A percentile compares a stretch with the other conserved stretches of the same genome.
phyloP scores from a whole-genome alignment of 139 green algal species.

The Tetradesmus lagerheimii region DNA sequence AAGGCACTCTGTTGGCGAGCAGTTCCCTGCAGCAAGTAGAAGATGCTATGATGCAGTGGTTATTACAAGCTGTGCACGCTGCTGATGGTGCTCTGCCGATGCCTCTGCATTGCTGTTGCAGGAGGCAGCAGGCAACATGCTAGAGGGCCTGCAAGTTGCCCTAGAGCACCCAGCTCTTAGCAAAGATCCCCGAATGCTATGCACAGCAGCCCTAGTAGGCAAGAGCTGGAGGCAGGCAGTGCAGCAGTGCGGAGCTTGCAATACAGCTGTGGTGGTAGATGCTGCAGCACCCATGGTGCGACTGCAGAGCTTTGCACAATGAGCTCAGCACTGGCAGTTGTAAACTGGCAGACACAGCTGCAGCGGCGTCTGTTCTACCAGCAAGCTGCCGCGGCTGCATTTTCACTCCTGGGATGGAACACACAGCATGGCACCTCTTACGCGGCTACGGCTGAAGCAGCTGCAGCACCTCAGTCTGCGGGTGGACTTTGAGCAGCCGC shows the following conservation, averaged over 20 bases:
- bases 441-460: neutral
- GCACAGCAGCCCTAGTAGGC: neutral
- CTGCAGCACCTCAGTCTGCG: neutral
- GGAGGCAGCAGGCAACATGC: neutral
- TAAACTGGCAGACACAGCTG: too few species aligned
- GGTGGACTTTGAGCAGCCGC: neutral
- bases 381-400: neutral
- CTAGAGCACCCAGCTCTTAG: neutral
- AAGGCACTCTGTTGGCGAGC: too few species aligned
- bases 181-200: neutral
- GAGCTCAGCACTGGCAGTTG: too few species aligned
- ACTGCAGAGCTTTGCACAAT: too few species aligned
- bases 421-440: neutral
- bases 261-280: neutral
- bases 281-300: too few species aligned
- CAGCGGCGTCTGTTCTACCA: too few species aligned
- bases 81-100: neutral
- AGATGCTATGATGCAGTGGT: too few species aligned
- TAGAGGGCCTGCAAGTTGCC: neutral
- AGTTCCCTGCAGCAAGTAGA: too few species aligned
- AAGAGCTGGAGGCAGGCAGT: neutral
- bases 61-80: neutral
- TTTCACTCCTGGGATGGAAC: neutral
- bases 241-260: neutral
- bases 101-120: neutral